phyloP scores from a whole-genome alignment of 768 basidiomycete genomes.

The Clathrus columnatus region DNA sequence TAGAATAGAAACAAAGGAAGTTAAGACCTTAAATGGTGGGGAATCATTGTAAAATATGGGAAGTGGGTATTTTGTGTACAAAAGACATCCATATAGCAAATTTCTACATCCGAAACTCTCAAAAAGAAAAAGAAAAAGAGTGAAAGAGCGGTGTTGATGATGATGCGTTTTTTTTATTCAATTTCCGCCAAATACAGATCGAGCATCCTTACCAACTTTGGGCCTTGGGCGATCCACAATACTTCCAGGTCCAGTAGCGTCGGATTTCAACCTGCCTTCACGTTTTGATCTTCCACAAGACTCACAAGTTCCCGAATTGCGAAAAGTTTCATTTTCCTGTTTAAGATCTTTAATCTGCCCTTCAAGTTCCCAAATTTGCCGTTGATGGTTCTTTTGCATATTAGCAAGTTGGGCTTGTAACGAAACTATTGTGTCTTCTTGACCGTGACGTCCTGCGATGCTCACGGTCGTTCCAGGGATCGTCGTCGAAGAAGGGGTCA shows the following conservation, averaged over 20 bases:
- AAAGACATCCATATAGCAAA: too few relatives aligned
- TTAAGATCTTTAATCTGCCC: conserved; percentile 65
- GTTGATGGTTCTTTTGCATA: conserved; percentile 59
- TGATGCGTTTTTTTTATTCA: conserved; percentile 1
- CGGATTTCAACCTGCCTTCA: conserved; percentile 28
- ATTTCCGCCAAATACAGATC: conserved; percentile 9
- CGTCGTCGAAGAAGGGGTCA: conserved; percentile 8
- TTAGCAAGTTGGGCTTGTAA: conserved; percentile 54
- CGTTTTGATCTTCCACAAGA: conserved; percentile 39
- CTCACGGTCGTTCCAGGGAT: background rate
- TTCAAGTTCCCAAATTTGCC: conserved; percentile 67
- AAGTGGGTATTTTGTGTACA: background rate
- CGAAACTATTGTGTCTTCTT: conserved; percentile 37
- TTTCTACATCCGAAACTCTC: background rate
- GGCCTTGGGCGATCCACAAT: conserved; percentile 14
- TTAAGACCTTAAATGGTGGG: background rate
- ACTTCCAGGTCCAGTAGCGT: conserved; percentile 1
- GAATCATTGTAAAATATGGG: background rate
- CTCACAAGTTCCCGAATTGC: conserved; percentile 43
- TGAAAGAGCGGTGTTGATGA: background rate
- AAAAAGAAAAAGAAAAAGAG: background rate
- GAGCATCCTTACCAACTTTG: conserved; percentile 7
- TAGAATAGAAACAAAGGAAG: background rate
- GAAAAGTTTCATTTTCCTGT: conserved; percentile 54
- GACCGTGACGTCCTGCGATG: conserved; percentile 29